Base-by-base conservation (phyloP, 768 basidiomycete species). In the Boletus reticulatus region DNA sequence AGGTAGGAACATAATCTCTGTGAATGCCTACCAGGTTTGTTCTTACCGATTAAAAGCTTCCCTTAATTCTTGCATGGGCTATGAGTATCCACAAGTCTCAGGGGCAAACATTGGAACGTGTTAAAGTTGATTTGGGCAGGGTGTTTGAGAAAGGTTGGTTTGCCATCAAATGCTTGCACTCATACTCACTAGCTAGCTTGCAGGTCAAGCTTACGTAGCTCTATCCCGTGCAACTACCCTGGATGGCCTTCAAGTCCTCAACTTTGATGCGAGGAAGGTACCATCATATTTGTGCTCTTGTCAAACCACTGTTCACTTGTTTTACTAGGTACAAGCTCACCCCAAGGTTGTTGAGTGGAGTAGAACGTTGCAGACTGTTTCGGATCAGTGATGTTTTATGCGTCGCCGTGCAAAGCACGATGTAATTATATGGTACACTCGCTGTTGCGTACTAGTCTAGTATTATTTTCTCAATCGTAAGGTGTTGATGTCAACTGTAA, bases 1-100 rank as follows among this genome's bases (percentile, higher is more conserved):
- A 98, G 83, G 92, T 94, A 51, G 27, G 80, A 38, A 24, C 11
- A 45, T 69, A 38, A 46, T 20, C 14, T 45, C 17, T 24, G 22
- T 51, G 17, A 2, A 51, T 45, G 6, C 8, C 14, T 41, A 27
- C 22, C 22, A 13, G 2, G 9, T 17, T 10, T 10, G 17, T 43
- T 53, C 52, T 58, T 36, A 64, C n/a, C 3, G 41, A 16, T 2
- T 50, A 10, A 42, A 61, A 95, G 92, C 70, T 96, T 2, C 93
- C 92, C 0, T 69, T 98, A 24, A 94, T 97, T 56, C 78, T 96
- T 38, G 82, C 95, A 0, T 98, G 95, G 96, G 95, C 96, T 0
- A 96, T 98, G 92, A 92, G 89, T 45, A 98, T 98, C 59, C 97
- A 99, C 72, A 99, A 99, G 69, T 91, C 90, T 12, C 97, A 99